Evolutionary conservation across 2,329 filamentous ascomycete species (phyloP).

Genomic region (Aspergillus pseudonomiae): DNA sequence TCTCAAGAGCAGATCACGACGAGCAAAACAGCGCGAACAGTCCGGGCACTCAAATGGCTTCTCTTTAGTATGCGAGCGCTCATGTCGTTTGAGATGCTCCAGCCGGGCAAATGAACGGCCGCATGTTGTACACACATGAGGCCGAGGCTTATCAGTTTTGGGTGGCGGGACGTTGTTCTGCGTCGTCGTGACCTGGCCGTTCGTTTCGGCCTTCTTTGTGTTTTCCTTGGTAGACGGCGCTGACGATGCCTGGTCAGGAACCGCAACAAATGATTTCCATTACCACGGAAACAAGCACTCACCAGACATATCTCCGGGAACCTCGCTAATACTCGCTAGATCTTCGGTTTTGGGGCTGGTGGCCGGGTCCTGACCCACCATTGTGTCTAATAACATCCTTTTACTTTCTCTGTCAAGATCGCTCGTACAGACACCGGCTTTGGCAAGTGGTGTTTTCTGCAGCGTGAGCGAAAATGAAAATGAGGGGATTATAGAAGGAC

Average conservation of each 20-base stretch:
- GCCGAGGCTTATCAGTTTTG: conserved; percentile 96
- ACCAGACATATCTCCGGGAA: conserved; percentile 43
- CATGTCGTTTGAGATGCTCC: conserved; percentile 95
- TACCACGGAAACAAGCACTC: conserved; percentile 27
- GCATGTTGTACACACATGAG: conserved; percentile 91
- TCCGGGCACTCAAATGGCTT: conserved; percentile 98
- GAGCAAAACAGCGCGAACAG: conserved; percentile 91
- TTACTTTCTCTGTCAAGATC: conserved; percentile 6
- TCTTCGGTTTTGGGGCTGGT: conserved; percentile 41
- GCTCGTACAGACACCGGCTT: neutral
- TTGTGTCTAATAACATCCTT: conserved; percentile 41
- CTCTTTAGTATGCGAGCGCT: conserved; percentile 97
- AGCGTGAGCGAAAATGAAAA: conserved; percentile 12
- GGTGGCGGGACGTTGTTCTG: conserved; percentile 64
- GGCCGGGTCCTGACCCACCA: conserved; percentile 41
- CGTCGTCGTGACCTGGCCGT: conserved; percentile 27
- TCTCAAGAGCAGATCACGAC: conserved; percentile 84
- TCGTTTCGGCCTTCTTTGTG: conserved; percentile 35
- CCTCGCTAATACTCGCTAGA: conserved; percentile 46
- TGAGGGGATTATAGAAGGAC: neutral
- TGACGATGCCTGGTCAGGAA: conserved; percentile 15
- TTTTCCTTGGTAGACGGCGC: conserved; percentile 29
- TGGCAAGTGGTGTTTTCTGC: conserved; percentile 7
- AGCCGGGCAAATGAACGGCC: conserved; percentile 89
- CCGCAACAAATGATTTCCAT: conserved; percentile 2